Conservation (phyloP, 768 basidiomycete species). For the button mushroom (Agaricus bisporus) region DNA sequence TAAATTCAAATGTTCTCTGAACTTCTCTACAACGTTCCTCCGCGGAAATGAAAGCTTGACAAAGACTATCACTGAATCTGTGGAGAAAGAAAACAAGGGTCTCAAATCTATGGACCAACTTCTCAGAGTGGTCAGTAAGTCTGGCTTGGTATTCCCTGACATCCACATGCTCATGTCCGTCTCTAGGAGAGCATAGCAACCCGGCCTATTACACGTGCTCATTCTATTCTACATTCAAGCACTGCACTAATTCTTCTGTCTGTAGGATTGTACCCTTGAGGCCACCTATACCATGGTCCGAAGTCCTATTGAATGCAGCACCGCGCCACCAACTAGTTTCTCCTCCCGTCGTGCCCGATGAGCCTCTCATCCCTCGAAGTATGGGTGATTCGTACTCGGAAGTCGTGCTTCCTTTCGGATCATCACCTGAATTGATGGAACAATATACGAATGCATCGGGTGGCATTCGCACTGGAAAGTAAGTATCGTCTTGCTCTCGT, state of each 20-base stretch:
- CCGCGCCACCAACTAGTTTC: constrained; percentile 14
- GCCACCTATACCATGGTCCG: constrained; percentile 49
- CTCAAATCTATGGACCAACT: constrained; percentile 52
- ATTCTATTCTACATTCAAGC: not conserved
- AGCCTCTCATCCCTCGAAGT: constrained; percentile 35
- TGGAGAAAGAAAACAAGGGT: constrained; percentile 50
- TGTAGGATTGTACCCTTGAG: constrained; percentile 52
- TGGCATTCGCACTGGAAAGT: constrained; percentile 65
- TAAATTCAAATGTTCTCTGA: not conserved
- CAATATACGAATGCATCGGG: constrained; percentile 68
- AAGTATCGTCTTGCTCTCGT: constrained; percentile 11
- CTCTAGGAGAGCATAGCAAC: constrained; percentile 42
- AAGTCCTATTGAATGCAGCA: constrained; percentile 42
- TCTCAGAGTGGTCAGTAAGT: constrained; percentile 52
- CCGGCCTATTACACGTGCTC: constrained; percentile 47
- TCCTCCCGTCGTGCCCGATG: constrained; percentile 14
- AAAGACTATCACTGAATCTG: constrained; percentile 18
- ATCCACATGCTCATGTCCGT: not conserved
- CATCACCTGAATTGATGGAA: constrained; percentile 52
- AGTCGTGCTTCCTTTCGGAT: constrained; percentile 56
- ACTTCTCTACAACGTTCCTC: not conserved
- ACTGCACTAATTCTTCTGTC: not conserved
- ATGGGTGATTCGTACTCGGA: constrained; percentile 76
- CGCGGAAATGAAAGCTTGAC: not conserved
- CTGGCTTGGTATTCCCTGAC: not conserved